Base-by-base conservation (phyloP, 2,329 filamentous ascomycete genomes). In the Falciphora oryzae region DNA sequence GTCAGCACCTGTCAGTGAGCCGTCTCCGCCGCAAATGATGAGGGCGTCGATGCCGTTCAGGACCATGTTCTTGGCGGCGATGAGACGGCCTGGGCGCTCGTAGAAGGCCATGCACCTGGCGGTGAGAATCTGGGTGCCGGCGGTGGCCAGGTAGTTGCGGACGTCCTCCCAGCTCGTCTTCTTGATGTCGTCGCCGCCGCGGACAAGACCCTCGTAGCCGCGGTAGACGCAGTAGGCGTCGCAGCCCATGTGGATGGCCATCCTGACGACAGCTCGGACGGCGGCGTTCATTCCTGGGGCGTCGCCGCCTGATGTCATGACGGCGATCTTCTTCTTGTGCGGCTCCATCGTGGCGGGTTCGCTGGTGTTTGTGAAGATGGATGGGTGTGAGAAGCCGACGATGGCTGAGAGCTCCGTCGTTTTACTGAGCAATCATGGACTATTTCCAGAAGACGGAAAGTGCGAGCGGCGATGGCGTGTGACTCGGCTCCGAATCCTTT, bases 1-100 rank as follows among this genome's bases (percentile, higher is more conserved):
- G 81, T 99, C 95, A 64, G 95, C 95, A 74, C 95, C 95, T 14
- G 95, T 99, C 73, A 99, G 84, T 69, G 92, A 96, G 68, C 95
- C 95, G 75, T 99, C 95, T 80, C 95, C 95, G 75, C 95, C 95
- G 76, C 94, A 98, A 74, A 99, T 96, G 72, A 99, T 90, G 71
- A 99, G 83, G 64, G 95, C 95, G 75, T 99, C 93, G 70, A 99
- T 98, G 73, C 95, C 95, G 70, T 92, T 88, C 66, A 92, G 77
- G 57, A 99, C 86, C 88, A 99, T 89, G 81, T 99, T 97, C 83
- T 94, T 97, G 66, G 95, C 95, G 1, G 92, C 95, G 64, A 82
- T 85, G 66, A 97, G 78, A 69, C 95, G 89, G 25, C 95, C 95
- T 35, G 89, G 81, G 60, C 95, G 89, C 77, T 97, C 90, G 78